Base-by-base conservation (phyloP, 2,329 filamentous ascomycete genomes). In the Balansia obtecta region DNA sequence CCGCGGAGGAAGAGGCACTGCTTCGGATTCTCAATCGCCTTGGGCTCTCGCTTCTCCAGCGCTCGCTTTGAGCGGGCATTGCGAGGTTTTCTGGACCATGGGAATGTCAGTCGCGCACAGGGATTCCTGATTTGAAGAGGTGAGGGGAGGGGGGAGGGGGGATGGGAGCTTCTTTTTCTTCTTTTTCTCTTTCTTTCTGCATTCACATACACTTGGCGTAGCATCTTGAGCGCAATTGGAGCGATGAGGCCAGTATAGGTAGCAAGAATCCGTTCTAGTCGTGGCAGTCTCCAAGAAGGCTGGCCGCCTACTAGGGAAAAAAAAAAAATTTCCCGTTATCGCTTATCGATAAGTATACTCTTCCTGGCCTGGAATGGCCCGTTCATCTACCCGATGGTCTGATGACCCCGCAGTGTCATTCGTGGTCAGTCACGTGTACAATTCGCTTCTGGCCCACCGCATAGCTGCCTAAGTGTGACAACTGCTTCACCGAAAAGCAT, bases 11-110 rank as follows among this genome's bases (percentile, higher is more conserved):
- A 86, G 58, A 98, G 83, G 53, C 87, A 86, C 33, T 79, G 86
- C 71, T 95, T 96, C 54, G 89, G 82, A 69, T 94, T 93, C 72
- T 98, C 93, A 68, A 86, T 72, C 58, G 82, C 74, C 68, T 96
- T 95, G 52, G 93, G 88, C 63, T 88, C 90, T 63, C 87, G 86
- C 71, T 94, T 91, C 67, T 95, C 93, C 64, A 97, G 83, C 56
- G 88, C 90, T 60, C 93, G 85, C 77, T 95, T 95, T 52, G 89
- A 93, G 74, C 93, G 89, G 60, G 91, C 89, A 70, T 79, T 81
- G 55, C 75, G 73, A 57, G 78, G 77, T 69, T 80, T 80, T 65
- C 76, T 80, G 27, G 1, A 11, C 1, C 3, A 56, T 7, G 8
- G 7, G 3, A 5, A 4, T 3, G 40, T 18, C 39, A 41, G 15